Base-by-base conservation (phyloP, 495 filamentous ascomycete genomes). In the Penicillium coprophilum region DNA sequence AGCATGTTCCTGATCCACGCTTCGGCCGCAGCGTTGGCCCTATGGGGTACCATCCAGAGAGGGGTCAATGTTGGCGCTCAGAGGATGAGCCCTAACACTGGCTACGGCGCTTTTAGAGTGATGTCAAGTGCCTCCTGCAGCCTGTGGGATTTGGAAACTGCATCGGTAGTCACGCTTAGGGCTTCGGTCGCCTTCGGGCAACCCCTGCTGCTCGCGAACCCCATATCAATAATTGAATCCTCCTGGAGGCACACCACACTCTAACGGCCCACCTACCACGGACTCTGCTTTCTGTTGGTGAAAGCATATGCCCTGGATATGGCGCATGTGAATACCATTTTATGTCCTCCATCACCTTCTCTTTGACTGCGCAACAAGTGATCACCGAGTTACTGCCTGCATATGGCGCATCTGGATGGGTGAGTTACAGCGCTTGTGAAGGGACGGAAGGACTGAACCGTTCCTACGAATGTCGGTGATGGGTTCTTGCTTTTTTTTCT, bases 111-210 rank as follows among this genome's bases (percentile, higher is more conserved):
- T 17, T 41, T 36, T 47, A 52, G 24, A 27, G 63, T 73, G 64
- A 70, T 74, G 71, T 74, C 71, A 70, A 70, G 57, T 56, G 46
- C 52, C 46, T 55, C 48, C 53, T 68, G 61, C 63, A 65, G 54
- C 60, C 36, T 62, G 59, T 57, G 58, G 62, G 63, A 64, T 58
- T 66, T 63, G 46, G 58, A 50, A 56, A 57, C 57, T 61, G 48
- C 54, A 47, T 44, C 56, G 54, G 52, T 60, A 52, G 59, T 58
- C 32, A 46, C 48, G 46, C 61, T 63, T 56, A 63, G 59, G 27
- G 49, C 48, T 57, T 62, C 46, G 63, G 58, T 59, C 49, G 58
- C 46, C 55, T 53, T 54, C n/a, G 53, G 48, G 47, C 59, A 56
- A 57, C 38, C 39, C 46, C 38, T 57, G 41, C 23, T 54, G 15